These are phyloP conservation scores for Medicago ruthenica DNA, from an alignment of 306 rosid genomes.

Conservation along the genomic window DNA sequence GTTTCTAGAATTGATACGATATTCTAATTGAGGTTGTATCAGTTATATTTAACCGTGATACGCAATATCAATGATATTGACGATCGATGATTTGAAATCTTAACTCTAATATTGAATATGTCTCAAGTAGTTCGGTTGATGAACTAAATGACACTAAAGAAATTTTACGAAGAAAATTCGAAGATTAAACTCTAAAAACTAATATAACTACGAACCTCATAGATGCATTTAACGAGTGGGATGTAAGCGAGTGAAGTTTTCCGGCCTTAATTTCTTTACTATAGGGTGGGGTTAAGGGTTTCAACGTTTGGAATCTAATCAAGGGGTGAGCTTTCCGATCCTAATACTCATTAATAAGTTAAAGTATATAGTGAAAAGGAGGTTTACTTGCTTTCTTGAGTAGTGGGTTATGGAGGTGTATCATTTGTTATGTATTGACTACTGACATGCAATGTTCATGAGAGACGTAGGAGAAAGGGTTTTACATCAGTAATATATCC, in stretches of 20 bases:
- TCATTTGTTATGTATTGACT: not conserved
- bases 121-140: too few relatives aligned
- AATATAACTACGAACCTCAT: not conserved
- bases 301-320: not conserved
- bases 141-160: too few relatives aligned
- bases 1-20: not conserved
- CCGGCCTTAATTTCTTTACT: not conserved
- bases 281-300: slow-evolving; percentile 4
- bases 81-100: too few relatives aligned
- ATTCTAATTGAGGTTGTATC: too few relatives aligned
- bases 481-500: not conserved
- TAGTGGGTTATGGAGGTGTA: not conserved
- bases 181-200: not conserved
- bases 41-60: too few relatives aligned
- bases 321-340: not conserved
- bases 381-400: slow-evolving; percentile 6
- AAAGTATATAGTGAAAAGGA: not conserved
- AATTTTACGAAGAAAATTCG: too few relatives aligned
- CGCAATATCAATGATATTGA: too few relatives aligned
- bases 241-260: not conserved
- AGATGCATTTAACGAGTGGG: not conserved
- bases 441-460: not conserved
- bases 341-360: not conserved
- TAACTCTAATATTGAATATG: too few relatives aligned
- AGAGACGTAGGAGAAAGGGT: not conserved